phyloP scores from a whole-genome alignment of 306 rosid genomes.

The Carpinus viminea region DNA sequence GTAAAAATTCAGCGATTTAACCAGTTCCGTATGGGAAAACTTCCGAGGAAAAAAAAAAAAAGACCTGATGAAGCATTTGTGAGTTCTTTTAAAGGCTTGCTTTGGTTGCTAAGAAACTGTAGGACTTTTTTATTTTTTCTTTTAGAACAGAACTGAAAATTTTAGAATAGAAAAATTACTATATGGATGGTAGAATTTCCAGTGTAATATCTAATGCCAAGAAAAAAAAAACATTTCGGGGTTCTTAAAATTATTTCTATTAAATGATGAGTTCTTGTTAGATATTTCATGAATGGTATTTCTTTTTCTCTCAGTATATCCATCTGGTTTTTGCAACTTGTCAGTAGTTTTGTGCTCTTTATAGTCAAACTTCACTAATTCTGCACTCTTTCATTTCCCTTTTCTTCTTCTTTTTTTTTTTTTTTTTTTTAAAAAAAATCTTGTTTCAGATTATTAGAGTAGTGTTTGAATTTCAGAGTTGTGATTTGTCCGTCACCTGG shows the following conservation, averaged over 20 bases:
- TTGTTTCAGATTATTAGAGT: neutral
- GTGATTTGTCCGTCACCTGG: neutral
- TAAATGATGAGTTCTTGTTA: conserved; percentile 4
- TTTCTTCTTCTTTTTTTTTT: neutral
- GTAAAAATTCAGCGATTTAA: too few species aligned
- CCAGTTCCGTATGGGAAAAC: too few species aligned
- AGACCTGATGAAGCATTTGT: neutral
- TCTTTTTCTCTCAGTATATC: neutral
- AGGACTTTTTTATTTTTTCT: neutral
- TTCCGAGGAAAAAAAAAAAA: too few species aligned
- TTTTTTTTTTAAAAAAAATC: too few species aligned
- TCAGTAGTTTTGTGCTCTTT: neutral
- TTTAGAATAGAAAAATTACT: neutral
- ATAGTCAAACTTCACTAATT: neutral
- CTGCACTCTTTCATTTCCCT: neutral
- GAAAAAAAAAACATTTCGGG: too few species aligned
- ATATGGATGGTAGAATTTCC: neutral
- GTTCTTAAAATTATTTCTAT: neutral
- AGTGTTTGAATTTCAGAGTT: neutral
- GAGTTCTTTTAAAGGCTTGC: neutral
- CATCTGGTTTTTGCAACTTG: neutral
- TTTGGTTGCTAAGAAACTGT: neutral
- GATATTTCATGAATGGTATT: too few species aligned
- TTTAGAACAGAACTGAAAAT: neutral
- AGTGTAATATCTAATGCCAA: neutral